These are phyloP conservation scores for Yarrowia yakushimensis DNA, from an alignment of 805 yeast species.

Conservation along the genomic window DNA sequence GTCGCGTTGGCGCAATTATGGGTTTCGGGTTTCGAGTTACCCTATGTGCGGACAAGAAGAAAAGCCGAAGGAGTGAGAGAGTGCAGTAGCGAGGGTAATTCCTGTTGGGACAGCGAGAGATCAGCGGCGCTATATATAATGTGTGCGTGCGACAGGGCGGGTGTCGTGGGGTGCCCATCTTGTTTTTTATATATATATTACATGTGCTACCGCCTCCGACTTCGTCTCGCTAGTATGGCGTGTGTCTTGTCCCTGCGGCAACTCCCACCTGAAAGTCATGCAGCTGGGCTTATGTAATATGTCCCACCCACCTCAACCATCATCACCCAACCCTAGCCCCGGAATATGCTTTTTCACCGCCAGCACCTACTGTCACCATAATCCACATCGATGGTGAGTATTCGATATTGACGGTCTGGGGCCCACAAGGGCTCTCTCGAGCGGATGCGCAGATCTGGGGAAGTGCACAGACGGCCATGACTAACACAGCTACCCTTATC, in stretches of 20 bases:
- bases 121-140: too few species aligned
- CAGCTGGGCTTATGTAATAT: neutral
- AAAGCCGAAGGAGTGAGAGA: neutral
- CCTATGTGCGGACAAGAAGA: neutral
- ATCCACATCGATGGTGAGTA: slow-evolving; percentile 19
- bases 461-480: neutral
- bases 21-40: slow-evolving; percentile 1
- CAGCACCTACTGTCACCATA: neutral
- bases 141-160: neutral
- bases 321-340: slow-evolving; percentile 24
- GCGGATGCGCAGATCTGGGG: neutral
- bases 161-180: neutral
- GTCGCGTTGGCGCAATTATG: slow-evolving; percentile 24
- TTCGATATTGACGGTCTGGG: neutral
- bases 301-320: neutral
- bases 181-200: too few species aligned
- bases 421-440: neutral
- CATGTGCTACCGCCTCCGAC: neutral
- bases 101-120: neutral
- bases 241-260: neutral
- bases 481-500: slow-evolving; percentile 75
- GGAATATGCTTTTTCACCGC: slow-evolving; percentile 16
- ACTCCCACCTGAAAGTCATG: neutral
- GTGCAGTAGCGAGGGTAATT: neutral
- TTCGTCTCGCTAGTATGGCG: neutral